Conservation (phyloP, 257 asterid genomes). For the Nicotiana obtusifolia region DNA sequence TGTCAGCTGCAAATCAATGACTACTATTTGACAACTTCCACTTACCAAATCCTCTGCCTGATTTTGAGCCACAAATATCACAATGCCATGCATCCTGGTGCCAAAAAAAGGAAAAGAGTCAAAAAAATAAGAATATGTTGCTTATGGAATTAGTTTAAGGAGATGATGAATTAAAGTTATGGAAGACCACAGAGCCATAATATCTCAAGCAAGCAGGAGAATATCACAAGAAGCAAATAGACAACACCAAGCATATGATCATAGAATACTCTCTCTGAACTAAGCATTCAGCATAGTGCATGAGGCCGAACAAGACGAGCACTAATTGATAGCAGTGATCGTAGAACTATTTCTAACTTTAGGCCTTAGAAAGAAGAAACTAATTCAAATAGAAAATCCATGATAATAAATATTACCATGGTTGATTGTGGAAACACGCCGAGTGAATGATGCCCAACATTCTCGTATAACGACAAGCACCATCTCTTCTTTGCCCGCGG, state of each 20-base stretch:
- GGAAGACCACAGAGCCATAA: not conserved
- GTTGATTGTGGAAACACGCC: conserved; percentile 98
- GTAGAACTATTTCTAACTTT: not conserved
- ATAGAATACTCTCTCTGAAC: not conserved
- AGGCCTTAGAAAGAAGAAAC: not conserved
- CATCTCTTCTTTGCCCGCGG: conserved; percentile 97
- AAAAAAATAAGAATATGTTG: not conserved
- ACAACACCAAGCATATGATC: not conserved
- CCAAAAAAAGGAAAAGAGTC: not conserved
- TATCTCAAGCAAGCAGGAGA: not conserved
- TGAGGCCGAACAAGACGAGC: not conserved
- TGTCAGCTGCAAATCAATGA: not conserved
- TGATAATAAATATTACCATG: conserved; percentile 46
- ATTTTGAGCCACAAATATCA: conserved; percentile 91
- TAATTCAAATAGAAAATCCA: not conserved
- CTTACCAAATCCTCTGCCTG: conserved; percentile 99
- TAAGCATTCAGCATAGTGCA: not conserved
- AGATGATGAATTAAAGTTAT: not conserved
- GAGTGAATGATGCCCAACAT: conserved; percentile 85
- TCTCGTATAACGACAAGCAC: conserved; percentile 87
- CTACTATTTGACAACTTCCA: not conserved
- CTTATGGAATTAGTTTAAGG: conserved; percentile 5
- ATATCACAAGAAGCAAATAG: not conserved
- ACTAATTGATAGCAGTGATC: not conserved
- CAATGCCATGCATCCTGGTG: conserved; percentile 95